phyloP scores from a whole-genome alignment of 1,284 basidiomycete species.

The Leccinum pallidistipes region DNA sequence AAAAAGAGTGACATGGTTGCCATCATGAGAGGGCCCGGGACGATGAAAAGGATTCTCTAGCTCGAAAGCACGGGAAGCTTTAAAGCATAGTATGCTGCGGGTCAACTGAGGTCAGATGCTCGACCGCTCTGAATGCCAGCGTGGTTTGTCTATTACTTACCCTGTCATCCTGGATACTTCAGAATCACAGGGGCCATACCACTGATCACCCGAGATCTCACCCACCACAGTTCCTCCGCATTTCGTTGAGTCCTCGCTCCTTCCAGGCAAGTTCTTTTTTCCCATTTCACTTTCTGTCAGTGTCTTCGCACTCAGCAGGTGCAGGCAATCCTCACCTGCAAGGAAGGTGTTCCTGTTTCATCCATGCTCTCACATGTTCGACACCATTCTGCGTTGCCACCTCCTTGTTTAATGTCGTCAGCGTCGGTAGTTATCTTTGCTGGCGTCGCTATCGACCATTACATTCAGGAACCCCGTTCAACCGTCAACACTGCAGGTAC shows the following conservation, averaged over 20 bases:
- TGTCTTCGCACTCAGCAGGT: not conserved
- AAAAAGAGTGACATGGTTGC: slow-evolving; percentile 7
- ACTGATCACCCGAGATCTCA: not conserved
- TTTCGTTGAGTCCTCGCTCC: not conserved
- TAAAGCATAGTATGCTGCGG: not conserved
- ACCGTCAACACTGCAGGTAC: too few species aligned
- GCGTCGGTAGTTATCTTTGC: not conserved
- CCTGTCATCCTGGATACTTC: not conserved
- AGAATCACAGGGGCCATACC: not conserved
- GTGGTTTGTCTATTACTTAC: not conserved
- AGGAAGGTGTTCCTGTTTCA: not conserved
- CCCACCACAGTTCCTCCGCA: not conserved
- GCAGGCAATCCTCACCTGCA: not conserved
- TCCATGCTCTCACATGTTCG: not conserved
- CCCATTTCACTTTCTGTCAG: not conserved
- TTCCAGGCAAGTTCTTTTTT: not conserved
- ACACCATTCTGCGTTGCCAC: not conserved
- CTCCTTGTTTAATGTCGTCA: not conserved
- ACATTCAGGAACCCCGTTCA: not conserved
- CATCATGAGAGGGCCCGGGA: not conserved
- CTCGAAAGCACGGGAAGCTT: not conserved
- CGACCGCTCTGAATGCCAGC: not conserved
- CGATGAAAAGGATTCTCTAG: not conserved
- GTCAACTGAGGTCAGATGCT: not conserved
- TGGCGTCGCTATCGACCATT: not conserved